Percentiles rank a stretch among this genome's conserved stretches.
These are phyloP conservation scores for Dendrocalamus sinicus DNA, from an alignment of 176 grass and related monocot species.

Conservation along the genomic window DNA sequence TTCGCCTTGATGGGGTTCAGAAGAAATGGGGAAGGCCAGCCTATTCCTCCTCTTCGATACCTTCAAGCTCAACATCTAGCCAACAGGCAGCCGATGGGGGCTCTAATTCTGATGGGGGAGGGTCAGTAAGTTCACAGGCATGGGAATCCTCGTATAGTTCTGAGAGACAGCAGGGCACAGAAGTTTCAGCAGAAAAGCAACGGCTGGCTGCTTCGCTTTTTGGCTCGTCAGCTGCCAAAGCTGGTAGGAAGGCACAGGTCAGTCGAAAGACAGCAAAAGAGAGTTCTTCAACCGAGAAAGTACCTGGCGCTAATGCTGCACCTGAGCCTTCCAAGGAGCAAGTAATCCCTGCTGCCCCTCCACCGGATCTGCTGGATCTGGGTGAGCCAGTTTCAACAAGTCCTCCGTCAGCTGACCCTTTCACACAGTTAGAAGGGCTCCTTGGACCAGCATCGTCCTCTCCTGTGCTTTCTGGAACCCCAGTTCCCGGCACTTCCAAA, in stretches of 20 bases:
- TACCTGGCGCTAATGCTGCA: conserved; percentile 32
- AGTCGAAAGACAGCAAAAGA: conserved; percentile 62
- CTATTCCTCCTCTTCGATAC: conserved; percentile 77
- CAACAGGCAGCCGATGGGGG: conserved; percentile 73
- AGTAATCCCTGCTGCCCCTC: conserved; percentile 56
- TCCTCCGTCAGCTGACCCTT: conserved; percentile 63
- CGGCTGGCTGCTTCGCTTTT: conserved; percentile 90
- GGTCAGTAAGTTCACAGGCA: conserved; percentile 52
- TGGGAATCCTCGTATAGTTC: conserved; percentile 60
- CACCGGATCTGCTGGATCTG: conserved; percentile 92
- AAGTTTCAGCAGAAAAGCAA: conserved; percentile 96
- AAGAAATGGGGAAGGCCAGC: conserved; percentile 93
- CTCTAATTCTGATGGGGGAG: conserved; percentile 55
- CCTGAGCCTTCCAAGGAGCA: conserved; percentile 67
- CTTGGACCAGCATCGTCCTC: conserved; percentile 54
- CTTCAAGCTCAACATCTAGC: conserved; percentile 66
- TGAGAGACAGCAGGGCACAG: conserved; percentile 60
- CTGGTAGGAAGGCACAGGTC: conserved; percentile 59
- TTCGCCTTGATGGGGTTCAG: conserved; percentile 93
- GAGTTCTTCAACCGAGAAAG: conserved; percentile 52
- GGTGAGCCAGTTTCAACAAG: conserved; percentile 59
- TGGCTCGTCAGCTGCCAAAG: conserved; percentile 66
- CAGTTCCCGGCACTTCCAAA: conserved; percentile 46
- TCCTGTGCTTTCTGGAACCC: conserved; percentile 33
- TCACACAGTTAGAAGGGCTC: conserved; percentile 87